phyloP scores from a whole-genome alignment of 2,329 filamentous ascomycete genomes.

The Fusarium protoensiforme region DNA sequence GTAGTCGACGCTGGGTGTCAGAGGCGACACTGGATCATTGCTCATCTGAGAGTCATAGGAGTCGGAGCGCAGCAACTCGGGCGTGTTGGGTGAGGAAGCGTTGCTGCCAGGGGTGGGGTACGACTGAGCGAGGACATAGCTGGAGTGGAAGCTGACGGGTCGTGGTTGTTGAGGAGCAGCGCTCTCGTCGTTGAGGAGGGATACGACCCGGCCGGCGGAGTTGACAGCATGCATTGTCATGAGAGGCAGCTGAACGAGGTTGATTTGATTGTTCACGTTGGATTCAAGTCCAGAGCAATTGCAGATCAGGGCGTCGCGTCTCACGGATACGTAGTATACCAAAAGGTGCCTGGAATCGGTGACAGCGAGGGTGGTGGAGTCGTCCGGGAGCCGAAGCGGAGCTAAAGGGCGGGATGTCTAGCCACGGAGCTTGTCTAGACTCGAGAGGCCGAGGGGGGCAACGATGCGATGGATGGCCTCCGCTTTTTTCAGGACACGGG shows the following conservation, averaged over 20 bases:
- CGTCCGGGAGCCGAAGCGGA: constrained; percentile 6
- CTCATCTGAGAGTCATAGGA: constrained; percentile 71
- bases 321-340: not conserved
- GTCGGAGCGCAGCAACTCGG: constrained; percentile 68
- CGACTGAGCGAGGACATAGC: constrained; percentile 46
- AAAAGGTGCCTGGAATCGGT: constrained; percentile 21
- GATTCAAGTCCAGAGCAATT: not conserved
- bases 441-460: constrained; percentile 3
- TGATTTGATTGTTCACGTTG: not conserved
- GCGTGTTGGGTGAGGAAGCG: constrained; percentile 63
- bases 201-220: constrained; percentile 67
- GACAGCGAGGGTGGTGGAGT: constrained; percentile 22
- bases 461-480: constrained; percentile 24
- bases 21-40: constrained; percentile 64
- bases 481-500: constrained; percentile 33
- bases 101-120: constrained; percentile 52
- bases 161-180: constrained; percentile 30
- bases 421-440: constrained; percentile 26
- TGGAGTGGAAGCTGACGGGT: constrained; percentile 49
- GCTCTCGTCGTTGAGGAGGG: constrained; percentile 67
- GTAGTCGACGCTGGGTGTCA: constrained; percentile 63
- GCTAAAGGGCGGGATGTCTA: constrained; percentile 30
- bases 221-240: constrained; percentile 64
- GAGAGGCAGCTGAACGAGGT: not conserved
- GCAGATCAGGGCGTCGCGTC: constrained; percentile 3